These are phyloP conservation scores for Ustilago crameri DNA, from an alignment of 1,284 basidiomycete species.

Conservation along the genomic window DNA sequence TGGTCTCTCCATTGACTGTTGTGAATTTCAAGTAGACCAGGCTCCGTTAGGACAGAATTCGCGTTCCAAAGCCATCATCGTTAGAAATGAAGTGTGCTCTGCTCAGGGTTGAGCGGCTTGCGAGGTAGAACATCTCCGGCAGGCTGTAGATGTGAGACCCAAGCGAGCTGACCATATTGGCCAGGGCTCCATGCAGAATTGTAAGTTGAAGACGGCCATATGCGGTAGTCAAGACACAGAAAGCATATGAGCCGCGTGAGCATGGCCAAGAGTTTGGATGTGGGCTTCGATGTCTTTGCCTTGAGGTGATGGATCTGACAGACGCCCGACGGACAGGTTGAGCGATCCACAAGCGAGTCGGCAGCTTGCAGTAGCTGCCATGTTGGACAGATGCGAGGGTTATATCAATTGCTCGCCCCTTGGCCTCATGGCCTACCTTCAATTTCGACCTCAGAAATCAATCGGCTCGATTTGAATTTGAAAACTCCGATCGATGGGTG, in stretches of 20 bases:
- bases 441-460: no score
- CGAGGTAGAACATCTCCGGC: no score
- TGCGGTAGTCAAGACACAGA: no score
- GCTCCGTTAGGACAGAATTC: no score
- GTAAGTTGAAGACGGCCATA: background rate
- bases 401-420: constrained; percentile 18
- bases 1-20: no score
- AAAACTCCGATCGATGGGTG: no score
- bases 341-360: constrained; percentile 9
- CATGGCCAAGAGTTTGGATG: background rate
- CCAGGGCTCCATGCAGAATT: background rate
- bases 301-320: background rate
- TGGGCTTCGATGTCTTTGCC: background rate
- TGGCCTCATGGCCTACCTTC: no score
- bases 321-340: constrained; percentile 15
- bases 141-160: background rate
- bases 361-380: background rate
- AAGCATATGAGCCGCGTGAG: background rate
- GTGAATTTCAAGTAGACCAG: no score
- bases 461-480: no score
- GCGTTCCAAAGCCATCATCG: no score
- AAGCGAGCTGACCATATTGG: background rate
- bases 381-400: constrained; percentile 25
- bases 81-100: no score
- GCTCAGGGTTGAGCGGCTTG: no score